Evolutionary conservation across 768 basidiomycete species (phyloP).

Genomic region (Chlorophyllum brunneum): DNA sequence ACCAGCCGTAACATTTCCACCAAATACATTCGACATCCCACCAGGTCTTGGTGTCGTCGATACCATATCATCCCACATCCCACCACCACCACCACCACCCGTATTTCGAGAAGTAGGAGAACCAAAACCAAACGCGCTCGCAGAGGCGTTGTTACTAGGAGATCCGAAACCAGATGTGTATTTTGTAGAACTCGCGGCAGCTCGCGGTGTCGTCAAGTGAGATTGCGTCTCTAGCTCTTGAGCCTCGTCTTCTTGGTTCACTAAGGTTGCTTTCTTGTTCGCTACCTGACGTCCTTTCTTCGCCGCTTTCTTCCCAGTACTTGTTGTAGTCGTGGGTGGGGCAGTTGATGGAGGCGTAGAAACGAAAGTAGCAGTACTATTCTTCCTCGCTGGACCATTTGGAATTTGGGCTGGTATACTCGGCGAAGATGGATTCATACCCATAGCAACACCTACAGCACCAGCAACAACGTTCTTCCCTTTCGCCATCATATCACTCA

Average conservation of each 20-base stretch:
- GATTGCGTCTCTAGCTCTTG: constrained; percentile 1
- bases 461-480: constrained; percentile 5
- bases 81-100: background rate
- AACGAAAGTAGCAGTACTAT: background rate
- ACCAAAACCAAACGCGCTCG: background rate
- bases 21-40: background rate
- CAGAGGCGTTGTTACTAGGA: background rate
- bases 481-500: constrained; percentile 10
- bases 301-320: background rate
- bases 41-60: constrained; percentile 5
- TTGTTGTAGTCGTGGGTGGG: background rate
- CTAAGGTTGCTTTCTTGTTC: constrained; percentile 1
- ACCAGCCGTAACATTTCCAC: no score
- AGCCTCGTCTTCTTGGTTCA: constrained; percentile 5
- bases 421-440: background rate
- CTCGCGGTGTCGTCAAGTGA: background rate
- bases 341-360: background rate
- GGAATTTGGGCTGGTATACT: background rate
- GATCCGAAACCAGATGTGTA: background rate
- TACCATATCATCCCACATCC: constrained; percentile 10
- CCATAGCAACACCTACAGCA: constrained; percentile 7
- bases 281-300: constrained; percentile 3
- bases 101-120: constrained; percentile 5
- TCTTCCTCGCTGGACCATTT: background rate
- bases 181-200: background rate